A percentile compares a stretch with the other conserved stretches of the same genome.
phyloP scores from a whole-genome alignment of 2,329 filamentous ascomycete genomes.

The Cladophialophora carrionii region DNA sequence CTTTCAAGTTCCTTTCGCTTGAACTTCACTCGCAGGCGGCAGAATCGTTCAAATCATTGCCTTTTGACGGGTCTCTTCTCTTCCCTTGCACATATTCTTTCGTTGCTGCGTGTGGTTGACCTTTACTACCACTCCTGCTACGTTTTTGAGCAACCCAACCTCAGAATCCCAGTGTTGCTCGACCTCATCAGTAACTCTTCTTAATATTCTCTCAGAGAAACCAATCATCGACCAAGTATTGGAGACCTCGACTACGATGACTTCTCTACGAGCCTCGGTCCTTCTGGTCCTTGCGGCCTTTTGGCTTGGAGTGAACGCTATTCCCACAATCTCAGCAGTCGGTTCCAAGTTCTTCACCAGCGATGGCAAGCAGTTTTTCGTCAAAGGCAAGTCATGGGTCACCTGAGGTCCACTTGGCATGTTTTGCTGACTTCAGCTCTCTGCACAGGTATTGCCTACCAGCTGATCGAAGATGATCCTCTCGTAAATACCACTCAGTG shows the following conservation, averaged over 20 bases:
- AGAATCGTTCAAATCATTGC: slow-evolving; percentile 13
- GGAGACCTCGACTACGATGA: slow-evolving; percentile 18
- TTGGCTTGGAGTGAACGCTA: slow-evolving; percentile 47
- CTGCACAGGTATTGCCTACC: slow-evolving; percentile 70
- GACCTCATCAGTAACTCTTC: slow-evolving; percentile 9
- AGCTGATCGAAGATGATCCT: slow-evolving; percentile 70
- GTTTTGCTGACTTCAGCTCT: slow-evolving; percentile 4
- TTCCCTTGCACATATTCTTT: slow-evolving; percentile 27
- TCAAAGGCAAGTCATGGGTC: slow-evolving; percentile 65
- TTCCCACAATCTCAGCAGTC: slow-evolving; percentile 62
- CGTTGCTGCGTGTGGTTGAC: slow-evolving; percentile 15
- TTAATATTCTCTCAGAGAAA: not conserved
- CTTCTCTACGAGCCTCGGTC: slow-evolving; percentile 14
- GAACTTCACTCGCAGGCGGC: slow-evolving; percentile 11
- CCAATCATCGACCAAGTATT: not conserved
- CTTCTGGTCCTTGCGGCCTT: slow-evolving; percentile 29
- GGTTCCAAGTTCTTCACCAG: slow-evolving; percentile 85
- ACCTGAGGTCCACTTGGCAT: not conserved
- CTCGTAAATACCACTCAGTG: slow-evolving; percentile 77
- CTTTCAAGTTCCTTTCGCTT: slow-evolving; percentile 15
- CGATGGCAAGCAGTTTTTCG: slow-evolving; percentile 79
- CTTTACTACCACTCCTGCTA: not conserved
- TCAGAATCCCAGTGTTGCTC: not conserved
- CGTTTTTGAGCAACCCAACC: not conserved
- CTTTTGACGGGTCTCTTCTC: slow-evolving; percentile 15